Percentiles rank a stretch among this genome's conserved stretches.
phyloP scores from a whole-genome alignment of 2,329 filamentous ascomycete genomes.

The Sporothrix dimorphospora region DNA sequence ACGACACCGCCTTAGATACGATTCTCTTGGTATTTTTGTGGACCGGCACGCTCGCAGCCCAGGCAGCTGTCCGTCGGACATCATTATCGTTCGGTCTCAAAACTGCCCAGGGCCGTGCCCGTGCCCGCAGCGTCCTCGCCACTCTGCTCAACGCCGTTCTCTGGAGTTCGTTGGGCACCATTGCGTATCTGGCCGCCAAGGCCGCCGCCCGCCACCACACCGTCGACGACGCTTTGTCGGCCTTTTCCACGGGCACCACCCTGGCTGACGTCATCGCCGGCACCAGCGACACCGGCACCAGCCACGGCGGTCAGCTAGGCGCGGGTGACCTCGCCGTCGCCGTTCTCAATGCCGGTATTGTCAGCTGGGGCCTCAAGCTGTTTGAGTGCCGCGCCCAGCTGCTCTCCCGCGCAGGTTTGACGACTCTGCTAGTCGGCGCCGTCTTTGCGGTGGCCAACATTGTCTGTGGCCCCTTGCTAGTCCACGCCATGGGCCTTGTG shows the following conservation, averaged over 20 bases:
- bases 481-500: conserved; percentile 44
- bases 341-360: conserved; percentile 55
- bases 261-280: conserved; percentile 39
- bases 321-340: conserved; percentile 55
- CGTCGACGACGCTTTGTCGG: conserved; percentile 35
- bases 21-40: conserved; percentile 55
- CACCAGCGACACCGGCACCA: neutral
- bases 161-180: conserved; percentile 50
- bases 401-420: conserved; percentile 48
- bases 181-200: conserved; percentile 49
- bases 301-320: conserved; percentile 37
- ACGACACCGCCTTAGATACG: conserved; percentile 49
- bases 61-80: conserved; percentile 43
- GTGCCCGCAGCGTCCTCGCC: conserved; percentile 40
- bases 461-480: conserved; percentile 46
- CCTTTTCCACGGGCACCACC: conserved; percentile 38
- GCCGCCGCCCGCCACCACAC: conserved; percentile 36
- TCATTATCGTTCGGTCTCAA: neutral
- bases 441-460: conserved; percentile 48
- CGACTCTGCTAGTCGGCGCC: conserved; percentile 45
- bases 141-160: conserved; percentile 55
- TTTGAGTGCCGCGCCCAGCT: conserved; percentile 54
- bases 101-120: conserved; percentile 2
- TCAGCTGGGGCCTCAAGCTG: conserved; percentile 58
- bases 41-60: conserved; percentile 47